Evolutionary conservation across 495 filamentous ascomycete genomes (phyloP).

Genomic region (Lichenothelia convexa): DNA sequence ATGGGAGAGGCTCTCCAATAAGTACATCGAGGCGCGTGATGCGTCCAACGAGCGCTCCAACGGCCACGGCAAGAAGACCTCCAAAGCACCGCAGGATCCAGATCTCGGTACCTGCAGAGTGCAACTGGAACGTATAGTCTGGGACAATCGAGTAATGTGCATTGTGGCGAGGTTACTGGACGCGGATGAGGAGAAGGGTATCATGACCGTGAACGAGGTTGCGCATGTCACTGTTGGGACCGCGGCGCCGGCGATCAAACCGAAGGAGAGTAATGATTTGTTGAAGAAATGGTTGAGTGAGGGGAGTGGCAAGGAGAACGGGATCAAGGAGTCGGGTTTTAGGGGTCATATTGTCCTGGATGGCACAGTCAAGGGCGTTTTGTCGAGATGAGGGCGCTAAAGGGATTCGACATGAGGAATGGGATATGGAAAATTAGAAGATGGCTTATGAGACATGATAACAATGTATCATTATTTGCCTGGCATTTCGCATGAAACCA

Average conservation of each 20-base stretch:
- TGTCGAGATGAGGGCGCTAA: too few species aligned
- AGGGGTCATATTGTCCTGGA: constrained; percentile 22
- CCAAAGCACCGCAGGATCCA: constrained; percentile 13
- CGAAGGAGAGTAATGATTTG: constrained; percentile 82
- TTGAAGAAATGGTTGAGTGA: constrained; percentile 45
- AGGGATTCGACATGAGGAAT: too few species aligned
- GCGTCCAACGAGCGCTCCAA: constrained; percentile 4
- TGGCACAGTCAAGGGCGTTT: constrained; percentile 21
- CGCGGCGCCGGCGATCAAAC: constrained; percentile 50
- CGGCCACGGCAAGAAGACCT: not conserved
- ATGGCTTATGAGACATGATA: too few species aligned
- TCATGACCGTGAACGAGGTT: constrained; percentile 58
- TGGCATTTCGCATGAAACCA: too few species aligned
- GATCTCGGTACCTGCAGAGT: constrained; percentile 33
- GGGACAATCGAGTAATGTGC: constrained; percentile 69
- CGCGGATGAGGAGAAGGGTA: constrained; percentile 25
- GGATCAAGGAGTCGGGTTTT: constrained; percentile 22
- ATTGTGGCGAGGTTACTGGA: constrained; percentile 50
- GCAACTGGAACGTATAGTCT: constrained; percentile 52
- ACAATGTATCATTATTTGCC: too few species aligned
- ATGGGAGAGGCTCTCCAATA: constrained; percentile 46
- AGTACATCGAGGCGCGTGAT: constrained; percentile 15
- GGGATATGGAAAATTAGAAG: too few species aligned
- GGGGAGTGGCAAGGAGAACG: constrained; percentile 31
- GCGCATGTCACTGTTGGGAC: constrained; percentile 86